A percentile compares a stretch with the other conserved stretches of the same genome.
phyloP scores from a whole-genome alignment of 345 rosid genomes.

The Firmiana major region DNA sequence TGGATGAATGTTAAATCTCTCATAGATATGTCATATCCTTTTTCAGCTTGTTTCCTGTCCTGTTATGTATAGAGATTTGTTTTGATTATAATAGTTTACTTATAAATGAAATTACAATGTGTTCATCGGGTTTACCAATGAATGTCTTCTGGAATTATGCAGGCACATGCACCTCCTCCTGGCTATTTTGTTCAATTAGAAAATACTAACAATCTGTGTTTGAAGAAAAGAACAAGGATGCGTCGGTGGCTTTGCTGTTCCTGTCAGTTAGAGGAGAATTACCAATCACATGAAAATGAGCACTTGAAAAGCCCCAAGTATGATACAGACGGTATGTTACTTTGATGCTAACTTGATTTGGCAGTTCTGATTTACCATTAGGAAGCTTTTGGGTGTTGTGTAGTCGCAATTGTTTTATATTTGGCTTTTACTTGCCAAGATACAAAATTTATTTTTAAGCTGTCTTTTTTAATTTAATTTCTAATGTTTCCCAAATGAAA shows the following conservation, averaged over 20 bases:
- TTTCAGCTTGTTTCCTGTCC: not conserved
- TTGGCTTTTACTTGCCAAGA: not conserved
- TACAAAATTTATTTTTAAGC: not conserved
- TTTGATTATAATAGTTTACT: not conserved
- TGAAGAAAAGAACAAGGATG: constrained; percentile 80
- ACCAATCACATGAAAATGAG: constrained; percentile 57
- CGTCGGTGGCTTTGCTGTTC: constrained; percentile 94
- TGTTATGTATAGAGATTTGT: not conserved
- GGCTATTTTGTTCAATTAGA: constrained; percentile 53
- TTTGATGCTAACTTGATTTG: not conserved
- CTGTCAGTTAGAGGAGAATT: constrained; percentile 76
- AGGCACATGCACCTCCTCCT: constrained; percentile 63
- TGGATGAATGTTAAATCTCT: not conserved
- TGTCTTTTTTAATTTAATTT: not conserved
- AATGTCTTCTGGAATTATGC: constrained; percentile 7
- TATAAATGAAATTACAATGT: not conserved
- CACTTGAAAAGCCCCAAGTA: constrained; percentile 51
- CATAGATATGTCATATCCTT: not conserved
- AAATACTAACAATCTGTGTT: constrained; percentile 40
- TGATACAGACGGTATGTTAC: constrained; percentile 53
- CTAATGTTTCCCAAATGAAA: not conserved
- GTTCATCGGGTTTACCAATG: not conserved
- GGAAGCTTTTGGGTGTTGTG: not conserved
- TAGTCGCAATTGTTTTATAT: not conserved
- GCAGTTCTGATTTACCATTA: not conserved